Conservation (phyloP, 2,329 filamentous ascomycete genomes). For the Periconia digitata region DNA sequence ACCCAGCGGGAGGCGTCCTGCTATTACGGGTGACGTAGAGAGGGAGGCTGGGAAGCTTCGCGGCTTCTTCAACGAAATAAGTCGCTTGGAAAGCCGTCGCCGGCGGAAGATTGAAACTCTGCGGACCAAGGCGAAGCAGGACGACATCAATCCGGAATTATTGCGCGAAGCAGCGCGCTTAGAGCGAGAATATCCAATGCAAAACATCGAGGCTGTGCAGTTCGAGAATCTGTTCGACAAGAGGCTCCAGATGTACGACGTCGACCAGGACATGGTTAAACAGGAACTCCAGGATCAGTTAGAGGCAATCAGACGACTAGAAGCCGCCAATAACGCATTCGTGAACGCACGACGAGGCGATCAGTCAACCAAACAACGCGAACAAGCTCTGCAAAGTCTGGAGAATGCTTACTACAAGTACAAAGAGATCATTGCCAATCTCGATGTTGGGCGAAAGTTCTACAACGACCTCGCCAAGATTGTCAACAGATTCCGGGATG, state of each 20-base stretch:
- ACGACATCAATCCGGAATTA: constrained; percentile 85
- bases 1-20: constrained; percentile 77
- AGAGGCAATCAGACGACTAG: constrained; percentile 66
- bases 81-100: constrained; percentile 77
- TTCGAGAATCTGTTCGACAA: constrained; percentile 91
- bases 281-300: constrained; percentile 78
- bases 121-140: constrained; percentile 75
- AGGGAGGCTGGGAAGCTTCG: constrained; percentile 76
- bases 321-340: constrained; percentile 77
- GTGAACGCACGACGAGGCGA: constrained; percentile 70
- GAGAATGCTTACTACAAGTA: constrained; percentile 95
- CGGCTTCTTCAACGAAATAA: constrained; percentile 80
- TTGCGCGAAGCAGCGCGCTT: constrained; percentile 80
- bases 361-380: constrained; percentile 70
- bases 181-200: constrained; percentile 83
- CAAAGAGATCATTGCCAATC: constrained; percentile 90
- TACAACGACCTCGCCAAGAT: constrained; percentile 95
- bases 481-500: constrained; percentile 81
- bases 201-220: constrained; percentile 80
- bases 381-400: constrained; percentile 81
- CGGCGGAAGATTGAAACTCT: constrained; percentile 78
- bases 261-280: constrained; percentile 69
- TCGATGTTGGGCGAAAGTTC: constrained; percentile 90
- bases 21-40: constrained; percentile 79
- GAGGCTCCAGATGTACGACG: constrained; percentile 78